Percentiles rank a stretch among this genome's conserved stretches.
These are phyloP conservation scores for Fusarium penzigii DNA, from an alignment of 2,329 filamentous ascomycete genomes.

Conservation along the genomic window DNA sequence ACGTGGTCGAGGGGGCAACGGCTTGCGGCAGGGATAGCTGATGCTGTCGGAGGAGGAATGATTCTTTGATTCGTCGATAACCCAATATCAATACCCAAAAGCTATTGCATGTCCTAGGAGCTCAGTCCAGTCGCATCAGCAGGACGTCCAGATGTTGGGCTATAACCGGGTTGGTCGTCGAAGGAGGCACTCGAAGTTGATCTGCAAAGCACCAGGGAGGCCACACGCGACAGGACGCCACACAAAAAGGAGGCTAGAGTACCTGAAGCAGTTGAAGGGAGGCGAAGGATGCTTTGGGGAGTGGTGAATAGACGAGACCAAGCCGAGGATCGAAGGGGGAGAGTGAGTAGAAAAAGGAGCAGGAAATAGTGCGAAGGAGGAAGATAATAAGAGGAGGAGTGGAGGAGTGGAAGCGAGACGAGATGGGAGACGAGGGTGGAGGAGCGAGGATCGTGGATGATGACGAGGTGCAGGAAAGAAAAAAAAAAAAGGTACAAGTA, in stretches of 20 bases:
- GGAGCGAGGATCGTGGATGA: constrained; percentile 30
- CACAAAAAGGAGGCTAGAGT: constrained; percentile 17
- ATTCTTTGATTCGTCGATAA: constrained; percentile 22
- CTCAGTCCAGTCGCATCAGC: constrained; percentile 18
- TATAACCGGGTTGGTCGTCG: not conserved
- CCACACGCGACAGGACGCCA: constrained; percentile 30
- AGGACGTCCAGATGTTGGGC: constrained; percentile 1
- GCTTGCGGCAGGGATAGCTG: constrained; percentile 4
- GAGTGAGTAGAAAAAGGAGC: constrained; percentile 15
- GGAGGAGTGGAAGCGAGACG: constrained; percentile 12
- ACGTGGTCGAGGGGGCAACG: constrained; percentile 10
- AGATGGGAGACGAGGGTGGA: constrained; percentile 16
- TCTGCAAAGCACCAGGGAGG: constrained; percentile 10
- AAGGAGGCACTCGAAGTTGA: not conserved
- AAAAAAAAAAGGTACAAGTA: constrained; percentile 17
- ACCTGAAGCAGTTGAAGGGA: constrained; percentile 13
- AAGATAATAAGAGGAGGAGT: constrained; percentile 26
- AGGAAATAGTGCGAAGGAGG: constrained; percentile 20
- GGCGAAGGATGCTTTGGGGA: constrained; percentile 20
- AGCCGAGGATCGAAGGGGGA: constrained; percentile 22
- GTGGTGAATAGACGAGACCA: constrained; percentile 21
- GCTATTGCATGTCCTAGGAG: constrained; percentile 39
- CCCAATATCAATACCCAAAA: constrained; percentile 37
- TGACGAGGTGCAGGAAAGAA: constrained; percentile 30
- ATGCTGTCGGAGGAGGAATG: constrained; percentile 15